Base-by-base conservation (phyloP, 257 asterid genomes). In the Solanum boliviense region DNA sequence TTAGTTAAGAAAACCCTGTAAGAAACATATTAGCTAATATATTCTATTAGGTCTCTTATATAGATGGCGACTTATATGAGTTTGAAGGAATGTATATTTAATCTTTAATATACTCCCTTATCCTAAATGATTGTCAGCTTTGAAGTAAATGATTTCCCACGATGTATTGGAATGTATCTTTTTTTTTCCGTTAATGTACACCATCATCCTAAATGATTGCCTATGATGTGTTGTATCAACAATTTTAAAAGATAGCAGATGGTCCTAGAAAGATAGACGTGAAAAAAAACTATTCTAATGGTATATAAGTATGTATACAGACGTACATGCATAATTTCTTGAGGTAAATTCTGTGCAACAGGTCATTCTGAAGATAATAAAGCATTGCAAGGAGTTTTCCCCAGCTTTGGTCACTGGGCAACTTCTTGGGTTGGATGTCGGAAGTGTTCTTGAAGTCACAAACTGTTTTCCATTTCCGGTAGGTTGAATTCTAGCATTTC, bases 381-480 rank as follows among this genome's bases (percentile, higher is more conserved):
- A 97, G 91, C 99, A 97, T 87, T 97, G 99, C 91, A 93, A 95
- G 94, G 99, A 97, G 91, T 94, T 97, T 88, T 95, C 99, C 1
- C 98, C 99, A 0, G 98, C 98, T 87, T 87, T 97, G 86, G 98
- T 95, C 85, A 95, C 98, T 1, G 99, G 99, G 12, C 99, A 97
- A 90, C 96, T 95, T 29, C 99, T 97, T 41, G 99, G 99, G 84
- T 91, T 97, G 92, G 99, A 97, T 91, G 99, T 97, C 35, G 98
- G 99, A 27, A 97, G 98, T 90, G 98, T 94, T 88, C 96, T 97
- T 10, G 99, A 97, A 95, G 97, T 97, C 88, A 97, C 99, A 23
- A 97, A 97, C 86, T 97, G 99, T 89, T 97, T 97, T 88, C 98
- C 98, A 0, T 97, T 97, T 82, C 99, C 99, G 92, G 98, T 96